Evolutionary conservation across 2,329 filamentous ascomycete species (phyloP).

Genomic region (Phialophora tarda): DNA sequence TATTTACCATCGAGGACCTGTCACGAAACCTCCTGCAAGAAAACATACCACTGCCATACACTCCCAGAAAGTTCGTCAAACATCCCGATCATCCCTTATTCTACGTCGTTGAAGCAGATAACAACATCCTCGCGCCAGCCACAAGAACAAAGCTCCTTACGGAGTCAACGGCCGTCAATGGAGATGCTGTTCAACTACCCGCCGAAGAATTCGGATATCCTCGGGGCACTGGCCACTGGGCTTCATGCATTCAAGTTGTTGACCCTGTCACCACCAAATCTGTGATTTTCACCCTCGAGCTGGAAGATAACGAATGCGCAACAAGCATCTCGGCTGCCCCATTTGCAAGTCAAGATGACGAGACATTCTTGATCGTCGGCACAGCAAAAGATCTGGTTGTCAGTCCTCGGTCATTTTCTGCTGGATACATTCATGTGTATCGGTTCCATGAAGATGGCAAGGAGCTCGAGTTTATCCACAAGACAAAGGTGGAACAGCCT

Average conservation of each 20-base stretch:
- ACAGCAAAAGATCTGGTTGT: constrained; percentile 89
- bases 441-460: constrained; percentile 85
- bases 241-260: constrained; percentile 90
- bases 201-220: constrained; percentile 89
- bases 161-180: constrained; percentile 73
- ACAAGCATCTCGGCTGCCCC: constrained; percentile 83
- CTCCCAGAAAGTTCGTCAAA: constrained; percentile 82
- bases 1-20: constrained; percentile 88
- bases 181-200: constrained; percentile 71
- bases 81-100: constrained; percentile 89
- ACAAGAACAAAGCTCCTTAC: constrained; percentile 75
- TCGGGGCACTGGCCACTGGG: constrained; percentile 83
- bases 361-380: constrained; percentile 90
- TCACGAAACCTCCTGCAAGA: constrained; percentile 86
- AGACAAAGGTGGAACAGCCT: constrained; percentile 88
- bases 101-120: constrained; percentile 92
- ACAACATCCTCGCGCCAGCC: constrained; percentile 84
- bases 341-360: constrained; percentile 86
- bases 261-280: constrained; percentile 78
- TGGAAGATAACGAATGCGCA: constrained; percentile 89
- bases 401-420: constrained; percentile 74
- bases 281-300: constrained; percentile 77
- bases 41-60: constrained; percentile 84
- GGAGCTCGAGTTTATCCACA: constrained; percentile 91
- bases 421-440: constrained; percentile 91